phyloP scores from a whole-genome alignment of 2,329 filamentous ascomycete species.

The Rachicladosporium sp. region DNA sequence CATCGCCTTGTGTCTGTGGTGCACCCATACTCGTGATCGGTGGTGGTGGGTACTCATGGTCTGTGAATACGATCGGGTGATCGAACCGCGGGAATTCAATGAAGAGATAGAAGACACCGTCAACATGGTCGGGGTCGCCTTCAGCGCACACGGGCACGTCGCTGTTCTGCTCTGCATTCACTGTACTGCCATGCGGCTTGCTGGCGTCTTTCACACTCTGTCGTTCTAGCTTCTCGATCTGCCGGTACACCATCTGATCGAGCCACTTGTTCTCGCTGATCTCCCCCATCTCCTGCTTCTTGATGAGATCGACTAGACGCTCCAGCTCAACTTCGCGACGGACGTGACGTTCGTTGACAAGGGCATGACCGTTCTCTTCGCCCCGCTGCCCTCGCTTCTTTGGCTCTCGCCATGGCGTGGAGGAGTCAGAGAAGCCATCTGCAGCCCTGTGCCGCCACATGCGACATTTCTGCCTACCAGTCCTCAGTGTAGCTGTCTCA shows the following conservation, averaged over 20 bases:
- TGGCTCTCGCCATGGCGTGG: slow-evolving; percentile 58
- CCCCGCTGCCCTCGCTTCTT: slow-evolving; percentile 39
- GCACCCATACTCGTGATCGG: slow-evolving; percentile 59
- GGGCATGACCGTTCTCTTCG: slow-evolving; percentile 50
- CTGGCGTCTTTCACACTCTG: slow-evolving; percentile 28
- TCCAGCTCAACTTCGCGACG: slow-evolving; percentile 59
- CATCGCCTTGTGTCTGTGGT: slow-evolving; percentile 45
- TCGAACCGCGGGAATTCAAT: slow-evolving; percentile 91
- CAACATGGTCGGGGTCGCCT: slow-evolving; percentile 31
- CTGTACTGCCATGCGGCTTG: slow-evolving; percentile 8
- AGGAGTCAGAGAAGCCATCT: slow-evolving; percentile 70
- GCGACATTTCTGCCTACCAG: slow-evolving; percentile 82
- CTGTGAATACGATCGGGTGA: slow-evolving; percentile 87
- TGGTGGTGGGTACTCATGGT: slow-evolving; percentile 80
- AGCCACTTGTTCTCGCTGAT: slow-evolving; percentile 90
- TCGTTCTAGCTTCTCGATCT: slow-evolving; percentile 57
- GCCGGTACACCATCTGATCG: slow-evolving; percentile 84
- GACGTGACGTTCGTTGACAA: slow-evolving; percentile 23
- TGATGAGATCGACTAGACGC: slow-evolving; percentile 76
- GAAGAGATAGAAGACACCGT: slow-evolving; percentile 67
- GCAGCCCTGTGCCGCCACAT: slow-evolving; percentile 71
- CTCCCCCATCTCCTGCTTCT: slow-evolving; percentile 97
- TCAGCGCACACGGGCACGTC: slow-evolving; percentile 22
- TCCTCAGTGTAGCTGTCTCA: slow-evolving; percentile 77
- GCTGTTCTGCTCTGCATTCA: slow-evolving; percentile 2